phyloP scores from a whole-genome alignment of 164 flowering plant genomes.

The Amborella trichopoda region DNA sequence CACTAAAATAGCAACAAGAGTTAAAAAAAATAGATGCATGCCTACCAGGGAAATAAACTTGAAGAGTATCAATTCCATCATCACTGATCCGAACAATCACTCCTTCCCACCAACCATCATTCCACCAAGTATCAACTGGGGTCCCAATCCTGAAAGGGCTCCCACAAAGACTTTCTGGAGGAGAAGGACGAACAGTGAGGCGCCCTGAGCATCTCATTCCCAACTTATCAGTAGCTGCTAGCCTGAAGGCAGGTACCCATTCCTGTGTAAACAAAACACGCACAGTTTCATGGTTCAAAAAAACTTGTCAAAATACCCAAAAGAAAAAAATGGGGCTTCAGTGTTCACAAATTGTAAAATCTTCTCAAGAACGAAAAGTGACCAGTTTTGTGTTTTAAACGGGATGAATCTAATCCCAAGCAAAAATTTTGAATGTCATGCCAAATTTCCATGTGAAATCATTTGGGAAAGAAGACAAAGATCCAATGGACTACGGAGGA shows the following conservation, averaged over 20 bases:
- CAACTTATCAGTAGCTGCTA: constrained; percentile 67
- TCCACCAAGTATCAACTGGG: constrained; percentile 97
- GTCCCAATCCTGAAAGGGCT: constrained; percentile 39
- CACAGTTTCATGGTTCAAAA: neutral
- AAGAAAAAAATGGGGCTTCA: too few species aligned
- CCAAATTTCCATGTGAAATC: too few species aligned
- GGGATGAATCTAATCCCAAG: too few species aligned
- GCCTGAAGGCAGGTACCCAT: constrained; percentile 65
- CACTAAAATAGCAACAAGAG: neutral
- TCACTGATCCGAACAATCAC: constrained; percentile 34
- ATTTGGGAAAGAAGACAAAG: too few species aligned
- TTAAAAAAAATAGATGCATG: too few species aligned
- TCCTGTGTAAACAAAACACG: constrained; percentile 34
- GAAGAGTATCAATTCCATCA: constrained; percentile 25
- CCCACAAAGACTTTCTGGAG: constrained; percentile 13
- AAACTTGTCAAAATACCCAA: too few species aligned
- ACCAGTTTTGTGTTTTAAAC: too few species aligned
- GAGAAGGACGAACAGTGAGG: constrained; percentile 59
- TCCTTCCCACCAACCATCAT: constrained; percentile 99
- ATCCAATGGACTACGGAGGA: too few species aligned
- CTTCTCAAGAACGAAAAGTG: too few species aligned
- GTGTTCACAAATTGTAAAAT: too few species aligned
- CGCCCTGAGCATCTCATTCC: constrained; percentile 74
- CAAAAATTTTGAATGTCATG: too few species aligned
- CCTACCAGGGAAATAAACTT: constrained; percentile 80